Evolutionary conservation across 2,329 filamentous ascomycete genomes (phyloP).

Genomic region (Ophiostoma ulmi): DNA sequence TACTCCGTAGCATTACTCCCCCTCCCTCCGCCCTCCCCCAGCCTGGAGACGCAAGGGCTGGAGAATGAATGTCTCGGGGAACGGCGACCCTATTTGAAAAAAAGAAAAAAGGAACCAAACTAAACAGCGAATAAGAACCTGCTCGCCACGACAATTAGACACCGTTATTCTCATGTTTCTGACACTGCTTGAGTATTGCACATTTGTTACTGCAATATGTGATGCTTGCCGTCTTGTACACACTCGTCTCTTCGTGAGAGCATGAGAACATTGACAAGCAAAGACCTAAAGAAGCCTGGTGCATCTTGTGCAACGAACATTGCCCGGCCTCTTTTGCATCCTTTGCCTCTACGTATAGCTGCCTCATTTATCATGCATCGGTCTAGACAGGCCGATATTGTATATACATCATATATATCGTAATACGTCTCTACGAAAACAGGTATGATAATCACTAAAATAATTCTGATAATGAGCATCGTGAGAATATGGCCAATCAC

Average conservation of each 20-base stretch:
- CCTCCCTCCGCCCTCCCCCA: not conserved
- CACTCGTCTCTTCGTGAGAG: not conserved
- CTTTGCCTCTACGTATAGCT: not conserved
- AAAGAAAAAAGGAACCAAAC: not conserved
- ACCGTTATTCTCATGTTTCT: not conserved
- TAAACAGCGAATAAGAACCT: not conserved
- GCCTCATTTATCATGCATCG: slow-evolving; percentile 3
- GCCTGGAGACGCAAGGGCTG: not conserved
- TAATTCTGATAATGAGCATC: not conserved
- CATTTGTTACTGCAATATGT: not conserved
- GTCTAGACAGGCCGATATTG: not conserved
- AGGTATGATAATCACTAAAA: not conserved
- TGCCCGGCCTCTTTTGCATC: not conserved
- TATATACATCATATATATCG: not conserved
- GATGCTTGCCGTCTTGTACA: slow-evolving; percentile 2
- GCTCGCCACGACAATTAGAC: not conserved
- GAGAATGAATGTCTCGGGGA: not conserved
- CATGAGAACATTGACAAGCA: not conserved
- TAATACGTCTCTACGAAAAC: not conserved
- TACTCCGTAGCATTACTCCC: not conserved
- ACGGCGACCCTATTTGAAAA: not conserved
- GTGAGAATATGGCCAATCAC: not conserved
- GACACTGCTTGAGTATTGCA: not conserved
- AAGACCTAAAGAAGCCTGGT: not conserved
- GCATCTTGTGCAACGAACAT: not conserved